Evolutionary conservation across 2,329 filamentous ascomycete species (phyloP).

Genomic region (Rugonectria rugulosa): DNA sequence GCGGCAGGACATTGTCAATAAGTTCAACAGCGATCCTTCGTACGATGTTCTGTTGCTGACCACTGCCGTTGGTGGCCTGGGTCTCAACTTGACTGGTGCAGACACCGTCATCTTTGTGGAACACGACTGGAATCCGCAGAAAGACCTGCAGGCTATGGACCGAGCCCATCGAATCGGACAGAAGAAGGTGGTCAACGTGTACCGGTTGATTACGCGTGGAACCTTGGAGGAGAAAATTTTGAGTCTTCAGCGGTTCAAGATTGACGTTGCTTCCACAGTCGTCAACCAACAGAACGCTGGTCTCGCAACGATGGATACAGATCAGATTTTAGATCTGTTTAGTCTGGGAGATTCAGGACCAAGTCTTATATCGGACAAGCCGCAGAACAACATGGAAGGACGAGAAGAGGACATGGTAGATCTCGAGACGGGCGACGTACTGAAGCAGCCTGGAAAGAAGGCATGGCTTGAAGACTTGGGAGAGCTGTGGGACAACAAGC

Average conservation of each 20-base stretch:
- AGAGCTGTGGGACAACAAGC: slow-evolving; percentile 95
- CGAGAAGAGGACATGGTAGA: slow-evolving; percentile 90
- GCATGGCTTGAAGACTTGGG: slow-evolving; percentile 93
- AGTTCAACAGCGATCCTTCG: slow-evolving; percentile 96
- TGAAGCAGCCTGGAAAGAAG: slow-evolving; percentile 96
- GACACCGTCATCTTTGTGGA: slow-evolving; percentile 99
- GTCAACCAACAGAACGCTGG: slow-evolving; percentile 99
- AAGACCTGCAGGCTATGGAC: slow-evolving; percentile 98
- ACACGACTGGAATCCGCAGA: slow-evolving; percentile 99
- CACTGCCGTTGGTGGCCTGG: slow-evolving; percentile 92
- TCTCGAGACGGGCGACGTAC: slow-evolving; percentile 87
- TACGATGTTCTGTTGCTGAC: slow-evolving; percentile 95
- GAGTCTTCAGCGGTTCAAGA: slow-evolving; percentile 98
- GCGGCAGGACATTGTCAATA: slow-evolving; percentile 97
- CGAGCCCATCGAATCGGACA: slow-evolving; percentile 97
- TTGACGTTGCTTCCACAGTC: slow-evolving; percentile 96
- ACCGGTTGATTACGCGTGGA: slow-evolving; percentile 92
- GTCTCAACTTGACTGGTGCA: slow-evolving; percentile 93
- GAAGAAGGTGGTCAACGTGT: slow-evolving; percentile 99
- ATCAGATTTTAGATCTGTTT: slow-evolving; percentile 97
- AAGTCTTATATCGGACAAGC: slow-evolving; percentile 67
- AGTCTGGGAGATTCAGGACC: slow-evolving; percentile 84
- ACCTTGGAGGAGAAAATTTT: slow-evolving; percentile 99
- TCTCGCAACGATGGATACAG: slow-evolving; percentile 94
- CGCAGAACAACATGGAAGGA: slow-evolving; percentile 64